Evolutionary conservation across 192 early-diverging fungal genomes (phyloP).

Genomic region (Entomortierella lignicola): DNA sequence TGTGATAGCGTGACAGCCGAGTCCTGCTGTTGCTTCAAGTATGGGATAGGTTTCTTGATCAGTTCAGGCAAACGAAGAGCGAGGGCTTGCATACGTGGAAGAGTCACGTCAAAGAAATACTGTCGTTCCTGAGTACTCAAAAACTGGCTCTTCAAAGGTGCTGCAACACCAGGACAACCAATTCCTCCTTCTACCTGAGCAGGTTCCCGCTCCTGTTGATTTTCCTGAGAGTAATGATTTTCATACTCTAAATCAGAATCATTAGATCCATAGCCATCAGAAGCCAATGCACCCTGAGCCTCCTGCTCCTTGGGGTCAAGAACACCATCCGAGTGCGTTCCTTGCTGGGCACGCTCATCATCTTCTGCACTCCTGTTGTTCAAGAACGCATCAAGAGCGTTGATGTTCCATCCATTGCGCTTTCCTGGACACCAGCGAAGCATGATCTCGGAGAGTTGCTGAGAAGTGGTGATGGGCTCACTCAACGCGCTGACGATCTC

Average conservation of each 20-base stretch:
- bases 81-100: conserved; percentile 41
- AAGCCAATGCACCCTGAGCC: neutral
- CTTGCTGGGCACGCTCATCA: neutral
- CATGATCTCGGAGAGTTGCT: conserved; percentile 31
- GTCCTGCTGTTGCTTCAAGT: conserved; percentile 40
- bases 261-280: conserved; percentile 10
- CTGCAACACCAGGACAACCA: neutral
- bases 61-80: conserved; percentile 37
- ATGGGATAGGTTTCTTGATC: conserved; percentile 35
- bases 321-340: conserved; percentile 1
- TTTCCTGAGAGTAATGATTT: neutral
- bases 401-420: conserved; percentile 39
- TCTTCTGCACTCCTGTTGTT: conserved; percentile 23
- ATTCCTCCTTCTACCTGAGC: neutral
- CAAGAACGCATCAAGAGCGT: conserved; percentile 36
- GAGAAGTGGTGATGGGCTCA: conserved; percentile 18
- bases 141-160: conserved; percentile 35
- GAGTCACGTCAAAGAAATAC: conserved; percentile 39
- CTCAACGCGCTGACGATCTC: conserved; percentile 26
- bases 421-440: conserved; percentile 40
- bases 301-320: conserved; percentile 5
- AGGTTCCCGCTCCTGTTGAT: neutral
- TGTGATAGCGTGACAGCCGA: conserved; percentile 45
- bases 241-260: conserved; percentile 16
- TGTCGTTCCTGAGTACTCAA: conserved; percentile 30